Percentiles rank a stretch among this genome's conserved stretches.
These are phyloP conservation scores for Stemphylium lycopersici DNA, from an alignment of 2,329 filamentous ascomycete species.

Conservation along the genomic window DNA sequence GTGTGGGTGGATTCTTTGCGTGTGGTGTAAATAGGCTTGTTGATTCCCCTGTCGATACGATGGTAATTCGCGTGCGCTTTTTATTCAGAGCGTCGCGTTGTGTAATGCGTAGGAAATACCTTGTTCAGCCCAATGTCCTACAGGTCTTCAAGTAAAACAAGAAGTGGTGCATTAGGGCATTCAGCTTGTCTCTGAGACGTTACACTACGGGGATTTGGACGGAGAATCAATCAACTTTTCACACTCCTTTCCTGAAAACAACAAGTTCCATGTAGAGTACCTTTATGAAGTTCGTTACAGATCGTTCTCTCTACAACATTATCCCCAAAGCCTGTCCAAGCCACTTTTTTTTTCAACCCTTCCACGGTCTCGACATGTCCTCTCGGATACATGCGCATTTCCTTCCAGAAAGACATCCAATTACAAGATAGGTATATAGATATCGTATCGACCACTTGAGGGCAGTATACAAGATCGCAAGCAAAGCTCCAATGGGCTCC, in stretches of 20 bases:
- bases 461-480: not conserved
- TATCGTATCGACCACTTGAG: not conserved
- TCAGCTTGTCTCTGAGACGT: not conserved
- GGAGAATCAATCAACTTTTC: no score
- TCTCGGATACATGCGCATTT: not conserved
- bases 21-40: not conserved
- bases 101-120: slow-evolving; percentile 1
- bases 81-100: not conserved
- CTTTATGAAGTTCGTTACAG: not conserved
- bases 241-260: no score
- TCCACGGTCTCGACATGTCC: not conserved
- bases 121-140: not conserved
- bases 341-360: not conserved
- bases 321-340: not conserved
- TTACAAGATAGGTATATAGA: not conserved
- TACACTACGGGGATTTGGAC: no score
- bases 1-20: not conserved
- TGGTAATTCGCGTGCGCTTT: slow-evolving; percentile 1
- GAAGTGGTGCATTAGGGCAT: not conserved
- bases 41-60: not conserved
- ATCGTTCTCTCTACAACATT: not conserved
- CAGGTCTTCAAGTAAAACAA: not conserved
- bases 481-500: not conserved
- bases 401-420: not conserved
- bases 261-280: not conserved